phyloP scores from a whole-genome alignment of 305 asterid genomes.

The Rubia tinctorum region DNA sequence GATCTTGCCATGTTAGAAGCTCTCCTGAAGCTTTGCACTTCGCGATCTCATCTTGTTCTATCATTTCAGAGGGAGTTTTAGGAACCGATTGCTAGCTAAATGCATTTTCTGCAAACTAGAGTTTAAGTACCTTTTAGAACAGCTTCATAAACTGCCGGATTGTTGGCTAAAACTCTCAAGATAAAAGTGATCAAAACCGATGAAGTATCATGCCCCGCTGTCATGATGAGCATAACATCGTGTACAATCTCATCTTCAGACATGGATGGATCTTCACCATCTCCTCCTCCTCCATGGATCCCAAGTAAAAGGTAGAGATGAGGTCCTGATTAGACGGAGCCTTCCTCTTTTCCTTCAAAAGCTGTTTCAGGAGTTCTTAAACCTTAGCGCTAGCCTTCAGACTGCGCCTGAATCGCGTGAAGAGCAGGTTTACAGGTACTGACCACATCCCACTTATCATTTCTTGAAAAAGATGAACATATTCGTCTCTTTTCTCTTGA shows the following conservation, averaged over 20 bases:
- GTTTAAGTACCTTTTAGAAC: slow-evolving; percentile 48
- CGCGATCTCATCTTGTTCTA: slow-evolving; percentile 70
- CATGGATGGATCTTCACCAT: slow-evolving; percentile 24
- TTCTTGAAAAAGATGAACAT: slow-evolving; percentile 39
- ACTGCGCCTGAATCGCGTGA: slow-evolving; percentile 59
- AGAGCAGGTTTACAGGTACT: slow-evolving; percentile 55
- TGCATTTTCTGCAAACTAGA: neutral
- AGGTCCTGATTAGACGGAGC: slow-evolving; percentile 58
- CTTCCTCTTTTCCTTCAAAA: slow-evolving; percentile 42
- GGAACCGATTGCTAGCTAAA: neutral
- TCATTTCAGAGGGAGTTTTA: slow-evolving; percentile 7
- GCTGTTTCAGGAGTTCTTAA: slow-evolving; percentile 42
- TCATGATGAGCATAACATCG: slow-evolving; percentile 58
- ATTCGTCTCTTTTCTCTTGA: slow-evolving; percentile 43
- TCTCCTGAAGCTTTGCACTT: slow-evolving; percentile 35
- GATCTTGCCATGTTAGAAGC: slow-evolving; percentile 65
- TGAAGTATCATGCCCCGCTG: slow-evolving; percentile 71
- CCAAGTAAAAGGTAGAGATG: slow-evolving; percentile 66
- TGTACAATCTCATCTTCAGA: slow-evolving; percentile 72
- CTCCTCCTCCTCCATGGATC: slow-evolving; percentile 42
- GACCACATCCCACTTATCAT: slow-evolving; percentile 72
- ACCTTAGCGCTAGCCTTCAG: slow-evolving; percentile 55
- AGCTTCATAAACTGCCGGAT: slow-evolving; percentile 39
- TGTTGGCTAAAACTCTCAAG: slow-evolving; percentile 41
- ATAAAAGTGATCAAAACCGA: slow-evolving; percentile 60